phyloP scores from a whole-genome alignment of 2,329 filamentous ascomycete genomes.

The Ramichloridium luteum region DNA sequence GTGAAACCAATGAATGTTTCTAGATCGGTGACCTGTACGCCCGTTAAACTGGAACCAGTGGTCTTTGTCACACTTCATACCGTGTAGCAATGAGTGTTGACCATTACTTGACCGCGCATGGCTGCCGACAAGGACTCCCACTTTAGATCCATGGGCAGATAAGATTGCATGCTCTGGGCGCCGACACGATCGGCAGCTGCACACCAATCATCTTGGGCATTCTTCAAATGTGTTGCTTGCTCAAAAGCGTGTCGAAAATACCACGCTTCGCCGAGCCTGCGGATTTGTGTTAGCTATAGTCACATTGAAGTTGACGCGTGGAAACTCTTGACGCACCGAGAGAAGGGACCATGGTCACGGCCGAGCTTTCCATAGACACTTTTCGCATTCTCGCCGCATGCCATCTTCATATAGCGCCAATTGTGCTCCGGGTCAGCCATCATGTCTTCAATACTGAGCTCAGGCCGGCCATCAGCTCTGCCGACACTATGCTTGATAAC shows the following conservation, averaged over 20 bases:
- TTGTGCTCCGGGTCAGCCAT: slow-evolving; percentile 52
- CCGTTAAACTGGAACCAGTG: background rate
- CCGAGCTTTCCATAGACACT: slow-evolving; percentile 45
- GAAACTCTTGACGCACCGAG: slow-evolving; percentile 28
- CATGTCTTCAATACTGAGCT: slow-evolving; percentile 52
- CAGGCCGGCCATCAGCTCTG: slow-evolving; percentile 44
- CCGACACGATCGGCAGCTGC: slow-evolving; percentile 41
- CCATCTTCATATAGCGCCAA: slow-evolving; percentile 67
- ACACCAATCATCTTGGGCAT: slow-evolving; percentile 58
- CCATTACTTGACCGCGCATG: slow-evolving; percentile 53
- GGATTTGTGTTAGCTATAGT: no score
- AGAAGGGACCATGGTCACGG: slow-evolving; percentile 42
- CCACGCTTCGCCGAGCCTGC: slow-evolving; percentile 57
- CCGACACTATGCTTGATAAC: slow-evolving; percentile 58
- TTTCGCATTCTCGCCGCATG: slow-evolving; percentile 58
- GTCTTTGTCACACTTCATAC: background rate
- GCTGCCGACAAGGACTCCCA: slow-evolving; percentile 54
- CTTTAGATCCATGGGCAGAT: slow-evolving; percentile 49
- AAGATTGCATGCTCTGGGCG: slow-evolving; percentile 39
- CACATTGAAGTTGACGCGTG: no score
- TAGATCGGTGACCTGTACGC: slow-evolving; percentile 38
- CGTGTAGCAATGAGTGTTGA: slow-evolving; percentile 63
- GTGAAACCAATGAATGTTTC: slow-evolving; percentile 59
- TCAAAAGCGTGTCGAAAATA: slow-evolving; percentile 57
- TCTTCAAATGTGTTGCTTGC: slow-evolving; percentile 44